phyloP scores from a whole-genome alignment of 2,329 filamentous ascomycete genomes.

The Penicillium sp. region DNA sequence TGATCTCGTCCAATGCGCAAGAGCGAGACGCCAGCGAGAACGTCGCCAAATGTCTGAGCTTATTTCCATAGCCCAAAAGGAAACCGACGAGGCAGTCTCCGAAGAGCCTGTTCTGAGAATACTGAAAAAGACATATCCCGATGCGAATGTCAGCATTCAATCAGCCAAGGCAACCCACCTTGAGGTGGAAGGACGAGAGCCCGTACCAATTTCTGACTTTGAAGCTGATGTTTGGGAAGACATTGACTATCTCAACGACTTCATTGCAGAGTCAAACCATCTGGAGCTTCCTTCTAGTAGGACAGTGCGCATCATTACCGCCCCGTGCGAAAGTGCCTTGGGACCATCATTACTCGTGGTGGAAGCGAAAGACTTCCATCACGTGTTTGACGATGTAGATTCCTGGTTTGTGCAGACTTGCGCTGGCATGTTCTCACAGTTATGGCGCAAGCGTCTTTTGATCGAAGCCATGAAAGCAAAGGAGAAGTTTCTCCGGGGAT shows the following conservation, averaged over 20 bases:
- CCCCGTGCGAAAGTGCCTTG: too few species aligned
- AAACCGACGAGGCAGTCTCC: neutral
- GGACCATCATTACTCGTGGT: too few species aligned
- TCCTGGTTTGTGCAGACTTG: too few species aligned
- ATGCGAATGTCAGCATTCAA: slow-evolving; percentile 5
- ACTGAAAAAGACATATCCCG: slow-evolving; percentile 2
- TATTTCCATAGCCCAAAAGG: neutral
- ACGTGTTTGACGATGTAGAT: too few species aligned
- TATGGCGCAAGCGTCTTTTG: too few species aligned
- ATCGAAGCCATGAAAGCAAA: too few species aligned
- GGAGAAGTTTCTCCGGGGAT: too few species aligned
- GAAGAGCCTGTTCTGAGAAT: slow-evolving; percentile 1
- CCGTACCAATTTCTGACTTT: slow-evolving; percentile 1
- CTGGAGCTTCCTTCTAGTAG: neutral
- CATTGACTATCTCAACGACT: slow-evolving; percentile 6
- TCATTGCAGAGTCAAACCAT: slow-evolving; percentile 4
- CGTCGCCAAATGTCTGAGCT: slow-evolving; percentile 11
- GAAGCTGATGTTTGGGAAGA: slow-evolving; percentile 12
- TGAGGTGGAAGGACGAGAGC: slow-evolving; percentile 2
- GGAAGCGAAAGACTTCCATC: too few species aligned
- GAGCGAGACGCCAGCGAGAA: neutral
- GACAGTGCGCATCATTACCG: neutral
- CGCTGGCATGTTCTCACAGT: too few species aligned
- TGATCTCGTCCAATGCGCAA: too few species aligned
- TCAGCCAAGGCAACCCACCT: neutral